Conservation (phyloP, 306 rosid species). For the Phaseolus lunatus region DNA sequence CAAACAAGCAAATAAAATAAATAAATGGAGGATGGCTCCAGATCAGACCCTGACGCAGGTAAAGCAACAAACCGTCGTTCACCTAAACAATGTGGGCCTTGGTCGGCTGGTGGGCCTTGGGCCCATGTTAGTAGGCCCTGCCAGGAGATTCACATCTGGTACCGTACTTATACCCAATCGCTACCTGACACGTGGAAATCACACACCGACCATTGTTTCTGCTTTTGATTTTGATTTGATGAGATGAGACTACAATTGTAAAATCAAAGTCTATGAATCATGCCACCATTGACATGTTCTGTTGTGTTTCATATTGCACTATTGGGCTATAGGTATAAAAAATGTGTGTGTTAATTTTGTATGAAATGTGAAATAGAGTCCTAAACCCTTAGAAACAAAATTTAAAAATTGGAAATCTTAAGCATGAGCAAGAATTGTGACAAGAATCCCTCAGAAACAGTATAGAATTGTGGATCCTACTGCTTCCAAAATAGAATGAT, state of each 20-base stretch:
- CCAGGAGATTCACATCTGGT: background rate
- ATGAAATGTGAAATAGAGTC: no score
- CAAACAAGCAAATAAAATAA: background rate
- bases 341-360: background rate
- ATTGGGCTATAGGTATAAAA: no score
- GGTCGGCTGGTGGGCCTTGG: conserved; percentile 47
- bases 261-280: conserved; percentile 22
- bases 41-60: background rate
- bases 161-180: background rate
- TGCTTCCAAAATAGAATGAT: conserved; percentile 37
- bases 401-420: no score
- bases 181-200: conserved; percentile 18
- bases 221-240: conserved; percentile 41
- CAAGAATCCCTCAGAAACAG: background rate
- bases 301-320: background rate
- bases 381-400: background rate
- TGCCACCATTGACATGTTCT: conserved; percentile 28
- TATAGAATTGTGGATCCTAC: background rate
- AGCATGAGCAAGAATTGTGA: no score
- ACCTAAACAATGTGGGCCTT: background rate
- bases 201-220: conserved; percentile 37
- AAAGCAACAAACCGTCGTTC: conserved; percentile 27
- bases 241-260: background rate
- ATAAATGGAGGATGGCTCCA: conserved; percentile 5
- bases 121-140: conserved; percentile 37